These are phyloP conservation scores for Otatea glauca DNA, from an alignment of 176 grass and related monocot species.

Conservation along the genomic window DNA sequence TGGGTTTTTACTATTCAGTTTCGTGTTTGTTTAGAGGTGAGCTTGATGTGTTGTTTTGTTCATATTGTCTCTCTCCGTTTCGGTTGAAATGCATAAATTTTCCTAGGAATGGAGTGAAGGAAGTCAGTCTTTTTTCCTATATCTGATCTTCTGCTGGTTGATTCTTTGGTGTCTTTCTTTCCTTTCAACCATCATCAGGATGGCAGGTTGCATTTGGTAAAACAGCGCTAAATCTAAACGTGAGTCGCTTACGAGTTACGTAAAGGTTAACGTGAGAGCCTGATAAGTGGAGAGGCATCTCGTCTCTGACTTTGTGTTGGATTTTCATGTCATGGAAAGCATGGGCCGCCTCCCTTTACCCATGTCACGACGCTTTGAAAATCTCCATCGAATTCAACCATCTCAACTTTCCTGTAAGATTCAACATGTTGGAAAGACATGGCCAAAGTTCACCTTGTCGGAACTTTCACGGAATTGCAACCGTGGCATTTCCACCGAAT, in stretches of 20 bases:
- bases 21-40: slow-evolving; percentile 1
- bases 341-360: neutral
- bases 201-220: neutral
- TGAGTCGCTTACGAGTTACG: neutral
- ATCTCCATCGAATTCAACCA: neutral
- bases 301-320: neutral
- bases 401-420: slow-evolving; percentile 3
- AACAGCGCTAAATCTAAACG: neutral
- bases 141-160: neutral
- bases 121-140: no score
- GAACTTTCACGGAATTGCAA: slow-evolving; percentile 39
- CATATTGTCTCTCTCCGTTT: neutral
- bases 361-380: slow-evolving; percentile 21
- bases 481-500: neutral
- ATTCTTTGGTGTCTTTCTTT: neutral
- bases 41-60: slow-evolving; percentile 26
- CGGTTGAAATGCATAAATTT: slow-evolving; percentile 25
- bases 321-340: neutral
- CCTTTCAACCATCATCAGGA: neutral
- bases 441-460: slow-evolving; percentile 33
- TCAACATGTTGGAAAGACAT: slow-evolving; percentile 34
- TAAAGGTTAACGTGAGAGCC: neutral
- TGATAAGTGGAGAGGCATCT: neutral
- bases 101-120: neutral
- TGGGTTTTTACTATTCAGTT: neutral